Conservation (phyloP, 345 rosid species). For the Microthlaspi erraticum region DNA sequence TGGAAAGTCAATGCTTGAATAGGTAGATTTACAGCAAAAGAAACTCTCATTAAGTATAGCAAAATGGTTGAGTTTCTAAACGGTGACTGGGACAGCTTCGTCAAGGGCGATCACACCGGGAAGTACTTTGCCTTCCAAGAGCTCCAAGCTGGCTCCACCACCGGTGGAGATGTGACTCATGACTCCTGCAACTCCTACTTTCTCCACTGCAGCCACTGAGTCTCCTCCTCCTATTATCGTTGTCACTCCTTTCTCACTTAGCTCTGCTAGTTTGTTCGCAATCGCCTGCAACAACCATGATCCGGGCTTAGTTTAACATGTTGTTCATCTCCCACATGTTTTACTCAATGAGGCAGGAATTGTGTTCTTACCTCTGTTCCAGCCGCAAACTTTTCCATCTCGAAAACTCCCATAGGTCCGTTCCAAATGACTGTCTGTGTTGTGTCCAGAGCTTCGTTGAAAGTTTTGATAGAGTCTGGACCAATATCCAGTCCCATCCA, state of each 20-base stretch:
- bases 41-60: conserved; percentile 13
- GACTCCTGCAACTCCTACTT: conserved; percentile 86
- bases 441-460: conserved; percentile 67
- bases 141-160: conserved; percentile 97
- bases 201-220: conserved; percentile 97
- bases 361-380: conserved; percentile 77
- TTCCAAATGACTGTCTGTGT: conserved; percentile 91
- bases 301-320: neutral
- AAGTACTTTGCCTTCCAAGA: conserved; percentile 87
- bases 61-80: conserved; percentile 25
- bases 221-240: conserved; percentile 98
- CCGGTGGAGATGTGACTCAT: conserved; percentile 99
- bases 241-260: conserved; percentile 84
- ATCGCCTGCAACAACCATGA: conserved; percentile 57
- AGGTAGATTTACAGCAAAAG: conserved; percentile 23
- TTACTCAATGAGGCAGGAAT: neutral
- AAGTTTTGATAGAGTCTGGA: conserved; percentile 76
- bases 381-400: conserved; percentile 83
- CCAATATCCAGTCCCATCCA: conserved; percentile 98
- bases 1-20: neutral
- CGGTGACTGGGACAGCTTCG: conserved; percentile 56
- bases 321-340: conserved; percentile 1
- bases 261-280: conserved; percentile 87
- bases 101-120: conserved; percentile 96
- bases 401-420: conserved; percentile 98